Percentiles rank a stretch among this genome's conserved stretches.
phyloP scores from a whole-genome alignment of 495 filamentous ascomycete genomes.

The Thermothielavioides terrestris region DNA sequence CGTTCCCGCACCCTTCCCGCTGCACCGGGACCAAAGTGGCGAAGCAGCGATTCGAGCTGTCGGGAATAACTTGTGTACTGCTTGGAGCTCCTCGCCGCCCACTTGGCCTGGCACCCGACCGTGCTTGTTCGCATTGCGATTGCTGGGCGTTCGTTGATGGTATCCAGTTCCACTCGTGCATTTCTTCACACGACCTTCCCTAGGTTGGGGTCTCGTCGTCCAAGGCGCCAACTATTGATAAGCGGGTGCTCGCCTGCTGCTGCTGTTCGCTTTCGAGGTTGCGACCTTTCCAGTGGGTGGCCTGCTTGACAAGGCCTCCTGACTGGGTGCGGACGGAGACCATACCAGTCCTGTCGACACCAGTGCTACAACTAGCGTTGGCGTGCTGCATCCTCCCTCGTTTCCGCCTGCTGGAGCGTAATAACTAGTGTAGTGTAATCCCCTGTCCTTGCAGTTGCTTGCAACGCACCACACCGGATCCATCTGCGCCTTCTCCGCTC shows the following conservation, averaged over 20 bases:
- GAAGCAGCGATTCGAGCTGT: conserved; percentile 2
- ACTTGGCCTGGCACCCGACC: too few species aligned
- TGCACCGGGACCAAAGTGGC: conserved; percentile 12
- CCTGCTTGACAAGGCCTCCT: neutral
- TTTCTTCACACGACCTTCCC: too few species aligned
- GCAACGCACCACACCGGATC: conserved; percentile 8
- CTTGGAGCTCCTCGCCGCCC: neutral
- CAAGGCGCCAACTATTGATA: conserved; percentile 21
- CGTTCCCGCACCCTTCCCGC: conserved; percentile 3
- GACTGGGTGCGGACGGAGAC: conserved; percentile 2
- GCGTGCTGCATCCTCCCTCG: conserved; percentile 30
- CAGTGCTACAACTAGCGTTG: too few species aligned
- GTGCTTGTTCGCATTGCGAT: too few species aligned
- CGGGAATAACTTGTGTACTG: neutral
- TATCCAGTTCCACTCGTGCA: too few species aligned
- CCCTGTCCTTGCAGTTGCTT: conserved; percentile 10
- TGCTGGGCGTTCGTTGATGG: too few species aligned
- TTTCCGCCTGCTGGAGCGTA: conserved; percentile 17
- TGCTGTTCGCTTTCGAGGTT: conserved; percentile 2
- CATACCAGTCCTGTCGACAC: conserved; percentile 23
- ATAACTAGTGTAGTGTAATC: too few species aligned
- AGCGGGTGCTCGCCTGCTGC: conserved; percentile 14
- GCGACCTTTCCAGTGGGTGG: too few species aligned
- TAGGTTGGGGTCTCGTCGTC: too few species aligned
- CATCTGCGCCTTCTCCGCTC: conserved; percentile 11